Base-by-base conservation (phyloP, 768 basidiomycete species). In the Punctularia strigosozonata region DNA sequence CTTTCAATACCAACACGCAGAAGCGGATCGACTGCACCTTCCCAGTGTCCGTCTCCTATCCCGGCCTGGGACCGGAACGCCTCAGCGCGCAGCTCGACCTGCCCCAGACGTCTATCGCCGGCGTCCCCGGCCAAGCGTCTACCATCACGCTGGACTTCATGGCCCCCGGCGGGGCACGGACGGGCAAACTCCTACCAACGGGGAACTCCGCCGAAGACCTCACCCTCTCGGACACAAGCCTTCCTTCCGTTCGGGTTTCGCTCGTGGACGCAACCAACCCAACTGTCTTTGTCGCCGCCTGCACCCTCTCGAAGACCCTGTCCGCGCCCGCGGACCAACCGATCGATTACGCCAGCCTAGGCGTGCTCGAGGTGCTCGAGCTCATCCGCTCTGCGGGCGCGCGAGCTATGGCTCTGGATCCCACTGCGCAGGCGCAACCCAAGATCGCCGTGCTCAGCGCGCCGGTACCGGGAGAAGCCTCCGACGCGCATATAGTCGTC, bases 241-340 rank as follows among this genome's bases (percentile, higher is more conserved):
- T 52, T 21, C 40, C 47, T 25, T 44, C 47, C 21, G 42, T 71
- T 38, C 54, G 52, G 30, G 66, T 62, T 1, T 80, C 79, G 8
- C 63, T 78, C 6, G 68, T 85, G 10, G 82, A 85, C 48, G 80
- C 80, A 2, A 78, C 82, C 13, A 84, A 85, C 52, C 82, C 82
- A 1, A 78, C 75, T 5, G 71, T 86, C 13, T 76, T 86, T 56
- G 63, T 83, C 46, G 39, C 56, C 24, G 55, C 63, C 4, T 43
- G 54, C 1, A 69, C 73, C 28, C 60, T 84, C 25, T 45, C 51
- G 17, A 32, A 44, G 5, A 53, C 61, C 25, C 59, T 73, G 31
- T 54, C 61, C 17, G 48, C 70, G 30, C 35, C 40, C 22, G 37
- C 38, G 19, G 36, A 41, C 13, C 34, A 31, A 8, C 31, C 48